Evolutionary conservation across 2,329 filamentous ascomycete genomes (phyloP).

Genomic region (Nemania abortiva): DNA sequence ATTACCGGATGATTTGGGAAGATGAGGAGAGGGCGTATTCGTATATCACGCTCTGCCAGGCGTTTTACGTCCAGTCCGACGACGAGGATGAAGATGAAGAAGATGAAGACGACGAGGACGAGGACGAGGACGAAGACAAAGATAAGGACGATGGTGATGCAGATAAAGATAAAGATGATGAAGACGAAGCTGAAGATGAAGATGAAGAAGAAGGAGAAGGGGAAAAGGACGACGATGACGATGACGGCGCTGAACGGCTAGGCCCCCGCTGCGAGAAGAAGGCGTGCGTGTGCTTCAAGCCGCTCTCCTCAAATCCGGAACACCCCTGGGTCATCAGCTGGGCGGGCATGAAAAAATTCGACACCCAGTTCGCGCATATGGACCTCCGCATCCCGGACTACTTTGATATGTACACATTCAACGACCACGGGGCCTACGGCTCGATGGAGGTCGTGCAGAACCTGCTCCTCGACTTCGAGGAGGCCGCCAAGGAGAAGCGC

Average conservation of each 20-base stretch:
- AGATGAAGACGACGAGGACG: too few relatives aligned
- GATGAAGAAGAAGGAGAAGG: constrained; percentile 14
- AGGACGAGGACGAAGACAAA: too few relatives aligned
- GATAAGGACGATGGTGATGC: too few relatives aligned
- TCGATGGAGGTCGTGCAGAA: constrained; percentile 59
- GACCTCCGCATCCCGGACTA: constrained; percentile 52
- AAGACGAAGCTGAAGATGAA: constrained; percentile 30
- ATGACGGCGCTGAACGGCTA: constrained; percentile 25
- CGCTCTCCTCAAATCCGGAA: constrained; percentile 48
- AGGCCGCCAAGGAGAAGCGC: constrained; percentile 45
- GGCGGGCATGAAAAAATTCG: constrained; percentile 49
- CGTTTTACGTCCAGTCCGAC: constrained; percentile 21
- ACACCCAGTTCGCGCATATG: constrained; percentile 40
- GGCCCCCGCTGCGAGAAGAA: constrained; percentile 43
- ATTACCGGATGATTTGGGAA: constrained; percentile 46
- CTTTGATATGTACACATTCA: constrained; percentile 59
- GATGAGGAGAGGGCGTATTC: constrained; percentile 48
- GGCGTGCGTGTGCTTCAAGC: constrained; percentile 52
- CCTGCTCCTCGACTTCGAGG: constrained; percentile 55
- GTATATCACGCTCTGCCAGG: constrained; percentile 49
- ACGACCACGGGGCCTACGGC: constrained; percentile 57
- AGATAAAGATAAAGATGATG: too few relatives aligned
- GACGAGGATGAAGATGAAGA: constrained; percentile 28
- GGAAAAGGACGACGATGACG: background rate
- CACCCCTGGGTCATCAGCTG: constrained; percentile 51